phyloP scores from a whole-genome alignment of 23 red algal genomes.

The Rhodosorus marinus region DNA sequence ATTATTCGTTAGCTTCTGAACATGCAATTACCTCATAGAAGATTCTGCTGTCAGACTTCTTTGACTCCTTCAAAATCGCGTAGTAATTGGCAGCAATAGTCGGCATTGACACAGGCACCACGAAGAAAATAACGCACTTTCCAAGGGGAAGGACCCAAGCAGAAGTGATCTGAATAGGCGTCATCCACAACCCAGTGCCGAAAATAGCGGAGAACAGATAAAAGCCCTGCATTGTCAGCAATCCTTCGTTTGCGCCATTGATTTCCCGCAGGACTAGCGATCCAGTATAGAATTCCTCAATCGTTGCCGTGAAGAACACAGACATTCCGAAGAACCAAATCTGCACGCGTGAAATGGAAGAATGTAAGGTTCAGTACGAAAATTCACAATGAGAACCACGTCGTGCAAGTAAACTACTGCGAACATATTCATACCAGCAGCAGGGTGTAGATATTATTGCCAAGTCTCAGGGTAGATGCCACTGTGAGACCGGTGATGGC shows the following conservation, averaged over 20 bases:
- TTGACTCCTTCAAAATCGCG: too few relatives aligned
- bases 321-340: too few relatives aligned
- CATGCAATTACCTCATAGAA: too few relatives aligned
- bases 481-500: conserved; percentile 65
- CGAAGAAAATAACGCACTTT: conserved; percentile 2
- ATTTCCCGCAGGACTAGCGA: conserved; percentile 68
- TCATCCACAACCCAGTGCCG: conserved; percentile 49
- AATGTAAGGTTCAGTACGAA: too few relatives aligned
- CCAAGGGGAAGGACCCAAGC: not conserved
- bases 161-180: too few relatives aligned
- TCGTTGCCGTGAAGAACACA: conserved; percentile 49
- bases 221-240: conserved; percentile 38
- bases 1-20: too few relatives aligned
- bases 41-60: too few relatives aligned
- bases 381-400: too few relatives aligned
- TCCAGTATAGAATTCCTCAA: conserved; percentile 84
- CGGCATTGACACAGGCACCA: conserved; percentile 6
- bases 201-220: conserved; percentile 37
- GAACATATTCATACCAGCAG: conserved; percentile 9
- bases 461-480: conserved; percentile 19
- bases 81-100: conserved; percentile 15
- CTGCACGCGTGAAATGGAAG: too few relatives aligned
- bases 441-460: conserved; percentile 15
- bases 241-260: conserved; percentile 90
- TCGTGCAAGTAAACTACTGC: too few relatives aligned